Base-by-base conservation (phyloP, 768 basidiomycete species). In the Phlegmacium glaucopus region DNA sequence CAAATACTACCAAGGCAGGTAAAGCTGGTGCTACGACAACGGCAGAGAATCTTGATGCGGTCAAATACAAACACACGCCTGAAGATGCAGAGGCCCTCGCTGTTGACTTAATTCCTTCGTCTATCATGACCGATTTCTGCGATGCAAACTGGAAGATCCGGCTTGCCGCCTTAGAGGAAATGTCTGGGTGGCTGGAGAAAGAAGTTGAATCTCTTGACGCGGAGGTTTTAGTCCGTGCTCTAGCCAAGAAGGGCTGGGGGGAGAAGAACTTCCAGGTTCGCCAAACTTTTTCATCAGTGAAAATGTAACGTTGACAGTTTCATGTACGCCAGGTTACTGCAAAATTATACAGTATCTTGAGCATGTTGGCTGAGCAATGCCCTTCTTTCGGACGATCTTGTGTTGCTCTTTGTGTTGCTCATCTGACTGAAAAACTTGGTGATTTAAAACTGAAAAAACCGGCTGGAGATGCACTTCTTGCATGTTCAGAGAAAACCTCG, bases 251-350 rank as follows among this genome's bases (percentile, higher is more conserved):
- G 53, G 93, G 94, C 2, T 97, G 93, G 94, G 79, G 76, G n/a
- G 96, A 99, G 71, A 98, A 96, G 75, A 99, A 98, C 60, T 99
- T 99, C 56, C 95, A 99, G 72, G 94, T 89, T 50, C 47, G 67
- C 59, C 6, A 26, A n/a, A 10, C 32, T n/a, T 8, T 32, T 32
- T 34, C 11, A 6, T n/a, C 11, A n/a, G 32, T 34, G 11, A 2
- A 34, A 10, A 11, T 4, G n/a, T 34, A n/a, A 34, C 11, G n/a
- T 34, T 42, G 22, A 11, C 11, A 42, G 27, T 38, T 39, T 30
- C 48, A 37, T 51, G 35, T 27, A 29, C 26, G 42, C 18, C 45
- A 97, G 94, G 94, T 99, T 39, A 94, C 90, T 6, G 74, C 85
- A 12, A 97, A 94, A 65, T 64, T 97, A 42, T 98, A 94, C 64